Percentiles rank a stretch among this genome's conserved stretches.
Conservation (phyloP, 768 basidiomycete genomes). For the Boletus barrowsii region DNA sequence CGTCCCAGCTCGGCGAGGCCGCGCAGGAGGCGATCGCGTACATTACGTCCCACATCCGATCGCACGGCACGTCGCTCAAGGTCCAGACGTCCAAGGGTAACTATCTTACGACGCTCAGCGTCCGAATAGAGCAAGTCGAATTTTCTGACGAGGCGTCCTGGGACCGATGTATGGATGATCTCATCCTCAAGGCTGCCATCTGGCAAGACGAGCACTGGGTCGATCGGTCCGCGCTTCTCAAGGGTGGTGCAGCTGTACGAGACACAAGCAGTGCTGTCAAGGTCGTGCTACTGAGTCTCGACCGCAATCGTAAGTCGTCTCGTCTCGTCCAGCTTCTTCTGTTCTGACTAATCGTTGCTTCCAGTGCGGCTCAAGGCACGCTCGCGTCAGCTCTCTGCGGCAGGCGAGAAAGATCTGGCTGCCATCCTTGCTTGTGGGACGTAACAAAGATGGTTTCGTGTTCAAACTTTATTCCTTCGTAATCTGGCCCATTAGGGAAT, state of each 20-base stretch:
- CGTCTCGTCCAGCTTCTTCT: constrained; percentile 7
- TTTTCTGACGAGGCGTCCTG: constrained; percentile 48
- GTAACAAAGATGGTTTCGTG: constrained; percentile 13
- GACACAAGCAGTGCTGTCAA: constrained; percentile 57
- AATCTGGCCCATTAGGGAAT: constrained; percentile 6
- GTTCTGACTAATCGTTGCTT: constrained; percentile 7
- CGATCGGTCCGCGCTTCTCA: constrained; percentile 75
- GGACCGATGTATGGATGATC: constrained; percentile 89
- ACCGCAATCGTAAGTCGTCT: constrained; percentile 76
- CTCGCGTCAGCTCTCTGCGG: constrained; percentile 79
- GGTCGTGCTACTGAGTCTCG: constrained; percentile 86
- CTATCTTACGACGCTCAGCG: constrained; percentile 77
- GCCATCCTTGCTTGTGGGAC: constrained; percentile 49
- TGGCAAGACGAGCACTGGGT: constrained; percentile 95
- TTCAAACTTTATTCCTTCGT: neutral
- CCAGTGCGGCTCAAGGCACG: constrained; percentile 91
- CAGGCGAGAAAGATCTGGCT: constrained; percentile 83
- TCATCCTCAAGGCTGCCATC: constrained; percentile 87
- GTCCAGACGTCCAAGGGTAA: constrained; percentile 95
- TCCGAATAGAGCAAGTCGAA: constrained; percentile 83
- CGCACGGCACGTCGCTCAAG: constrained; percentile 77
- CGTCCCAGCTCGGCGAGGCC: constrained; percentile 65
- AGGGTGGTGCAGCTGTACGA: constrained; percentile 29
- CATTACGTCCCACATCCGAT: constrained; percentile 70
- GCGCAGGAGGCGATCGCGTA: constrained; percentile 74